phyloP scores from a whole-genome alignment of 176 grass and related monocot species.

The Bonia amplexicaulis region DNA sequence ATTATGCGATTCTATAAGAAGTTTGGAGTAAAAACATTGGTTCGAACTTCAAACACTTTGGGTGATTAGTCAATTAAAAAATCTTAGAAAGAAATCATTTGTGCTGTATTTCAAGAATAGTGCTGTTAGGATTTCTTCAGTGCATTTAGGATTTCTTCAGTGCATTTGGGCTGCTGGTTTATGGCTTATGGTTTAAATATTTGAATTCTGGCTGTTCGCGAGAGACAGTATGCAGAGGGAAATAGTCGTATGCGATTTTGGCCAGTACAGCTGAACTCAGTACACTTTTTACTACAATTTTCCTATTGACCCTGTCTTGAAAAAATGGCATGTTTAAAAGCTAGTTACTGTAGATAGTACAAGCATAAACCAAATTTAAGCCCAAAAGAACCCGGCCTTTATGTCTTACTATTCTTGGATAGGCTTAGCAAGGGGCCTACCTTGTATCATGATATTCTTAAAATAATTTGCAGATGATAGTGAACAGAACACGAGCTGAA shows the following conservation, averaged over 20 bases:
- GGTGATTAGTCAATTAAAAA: slow-evolving; percentile 4
- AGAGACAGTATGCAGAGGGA: too few relatives aligned
- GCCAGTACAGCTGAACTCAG: too few relatives aligned
- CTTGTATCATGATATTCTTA: slow-evolving; percentile 32
- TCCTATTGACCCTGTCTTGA: too few relatives aligned
- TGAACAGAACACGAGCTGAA: slow-evolving; percentile 82
- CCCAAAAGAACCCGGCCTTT: background rate
- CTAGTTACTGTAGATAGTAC: too few relatives aligned
- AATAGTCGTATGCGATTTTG: too few relatives aligned
- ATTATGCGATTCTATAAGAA: background rate
- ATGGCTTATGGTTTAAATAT: too few relatives aligned
- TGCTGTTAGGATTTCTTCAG: background rate
- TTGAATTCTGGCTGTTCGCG: too few relatives aligned
- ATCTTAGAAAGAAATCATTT: background rate
- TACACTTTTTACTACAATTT: too few relatives aligned
- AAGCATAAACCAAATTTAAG: too few relatives aligned
- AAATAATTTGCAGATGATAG: slow-evolving; percentile 73
- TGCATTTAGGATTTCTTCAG: background rate
- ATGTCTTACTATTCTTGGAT: background rate
- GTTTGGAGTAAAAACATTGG: background rate
- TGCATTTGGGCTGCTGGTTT: too few relatives aligned
- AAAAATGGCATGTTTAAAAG: too few relatives aligned
- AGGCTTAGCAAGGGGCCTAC: background rate
- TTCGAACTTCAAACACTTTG: background rate
- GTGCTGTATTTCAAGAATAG: background rate